Evolutionary conservation across 306 rosid species (phyloP), one percentile per base, ranked within the genome.

Genomic region (Pyrus betulifolia): DNA sequence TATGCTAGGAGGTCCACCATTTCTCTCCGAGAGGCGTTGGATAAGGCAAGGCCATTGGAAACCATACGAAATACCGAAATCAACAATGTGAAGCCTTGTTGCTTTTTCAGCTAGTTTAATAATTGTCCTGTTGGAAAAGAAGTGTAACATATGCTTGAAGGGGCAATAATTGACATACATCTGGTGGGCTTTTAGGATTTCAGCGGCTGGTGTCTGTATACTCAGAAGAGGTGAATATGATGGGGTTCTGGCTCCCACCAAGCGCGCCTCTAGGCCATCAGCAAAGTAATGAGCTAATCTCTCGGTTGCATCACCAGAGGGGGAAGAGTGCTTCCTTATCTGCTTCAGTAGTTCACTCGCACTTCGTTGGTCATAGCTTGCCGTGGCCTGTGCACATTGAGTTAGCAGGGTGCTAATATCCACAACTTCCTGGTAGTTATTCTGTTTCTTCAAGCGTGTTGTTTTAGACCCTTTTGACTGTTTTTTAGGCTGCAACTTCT

Each of bases 41-140:
- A 86, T 86, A 22, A 86, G 67, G 65, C 85, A 82, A 25, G 87
- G 87, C 89, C 89, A 86, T 68, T 86, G 89, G 67, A 86, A 78
- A 66, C 89, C 89, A 78, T 82, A 83, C 4, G 64, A 72, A 75
- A 83, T 76, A 5, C 89, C 89, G 21, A 83, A 83, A 81, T 86
- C 87, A 75, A 86, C 74, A 54, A 86, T 78, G 83, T 83, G 89
- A 40, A 86, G 60, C 7, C 63, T 78, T 40, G 74, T 71, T 17
- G 84, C 81, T 4, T 86, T 72, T 78, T 72, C 61, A 7, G 87
- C 83, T 57, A 71, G 40, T 67, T 86, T 73, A 77, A 69, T 25
- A 45, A 83, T 86, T 6, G 59, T 75, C 31, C 83, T 30, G 73
- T 78, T 80, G 21, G 87, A 83, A 33, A 77, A 65, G 69, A 77